A percentile compares a stretch with the other conserved stretches of the same genome.
Conservation (phyloP, 139 green algal genomes). For the Zygnema circumcarinatum region DNA sequence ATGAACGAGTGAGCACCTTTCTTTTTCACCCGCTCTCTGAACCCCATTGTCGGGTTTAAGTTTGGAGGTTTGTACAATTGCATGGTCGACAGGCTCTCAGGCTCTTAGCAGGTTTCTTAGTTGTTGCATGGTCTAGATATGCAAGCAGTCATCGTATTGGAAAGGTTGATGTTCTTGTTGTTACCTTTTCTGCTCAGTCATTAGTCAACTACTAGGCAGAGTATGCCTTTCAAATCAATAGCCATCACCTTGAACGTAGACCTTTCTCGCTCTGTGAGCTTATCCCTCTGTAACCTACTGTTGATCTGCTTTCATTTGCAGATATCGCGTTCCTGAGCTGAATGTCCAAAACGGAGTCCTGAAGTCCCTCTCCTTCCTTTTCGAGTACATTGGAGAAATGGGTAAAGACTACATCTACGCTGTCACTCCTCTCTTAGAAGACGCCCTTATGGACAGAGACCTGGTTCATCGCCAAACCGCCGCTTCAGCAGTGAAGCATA, state of each 20-base stretch:
- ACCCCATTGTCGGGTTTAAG: constrained; percentile 1
- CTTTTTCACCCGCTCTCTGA: background rate
- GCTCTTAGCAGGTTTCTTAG: background rate
- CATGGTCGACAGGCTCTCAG: background rate
- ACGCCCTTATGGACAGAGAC: constrained; percentile 95
- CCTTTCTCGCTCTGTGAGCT: too few relatives aligned
- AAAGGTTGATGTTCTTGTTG: too few relatives aligned
- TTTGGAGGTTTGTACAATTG: background rate
- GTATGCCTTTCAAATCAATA: too few relatives aligned
- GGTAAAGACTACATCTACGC: constrained; percentile 97
- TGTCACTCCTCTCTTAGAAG: constrained; percentile 93
- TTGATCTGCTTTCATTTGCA: background rate
- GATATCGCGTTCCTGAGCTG: constrained; percentile 57
- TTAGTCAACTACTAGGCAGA: too few relatives aligned
- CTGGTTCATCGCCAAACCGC: constrained; percentile 95
- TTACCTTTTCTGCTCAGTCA: too few relatives aligned
- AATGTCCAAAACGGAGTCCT: constrained; percentile 98
- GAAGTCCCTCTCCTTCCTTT: constrained; percentile 98
- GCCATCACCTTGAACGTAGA: too few relatives aligned
- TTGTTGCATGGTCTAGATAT: too few relatives aligned
- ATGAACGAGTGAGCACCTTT: constrained; percentile 94
- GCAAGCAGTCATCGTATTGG: too few relatives aligned
- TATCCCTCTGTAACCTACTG: too few relatives aligned
- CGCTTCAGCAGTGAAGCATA: constrained; percentile 87
- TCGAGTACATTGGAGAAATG: constrained; percentile 99